Evolutionary conservation across 805 yeast genomes (phyloP), one percentile per base, ranked within the genome.

Genomic region (Sungouiozyma intestinalis): DNA sequence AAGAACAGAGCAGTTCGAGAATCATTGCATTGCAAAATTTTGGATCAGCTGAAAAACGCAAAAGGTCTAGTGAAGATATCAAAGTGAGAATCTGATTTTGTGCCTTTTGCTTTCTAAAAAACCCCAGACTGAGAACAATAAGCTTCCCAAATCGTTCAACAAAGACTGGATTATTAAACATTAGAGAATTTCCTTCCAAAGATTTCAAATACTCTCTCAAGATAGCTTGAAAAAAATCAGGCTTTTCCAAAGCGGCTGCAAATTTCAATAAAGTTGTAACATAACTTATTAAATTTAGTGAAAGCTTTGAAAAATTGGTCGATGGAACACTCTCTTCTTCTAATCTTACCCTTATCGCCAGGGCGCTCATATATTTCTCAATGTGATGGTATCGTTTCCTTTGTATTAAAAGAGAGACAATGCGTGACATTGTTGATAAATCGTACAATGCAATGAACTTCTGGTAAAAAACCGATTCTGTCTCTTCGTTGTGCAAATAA

Each of bases 31-130:
- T 48, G 16, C 48, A 52, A 31, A 59, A 59, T 17, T 34, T 40
- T 13, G 44, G 39, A 32, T 43, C 42, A 16, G 43, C 43, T 8
- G 31, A 31, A 14, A 47, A 32, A 3, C 45, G 39, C 4, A 45
- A 38, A 14, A 40, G 39, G n/a, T 49, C 46, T 2, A 55, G 21
- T 3, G 47, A 21, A 3, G 58, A 48, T 15, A 54, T 45, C 9
- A 52, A 20, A 15, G 46, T 39, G 17, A 60, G 50, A 18, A 53
- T 46, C 35, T 55, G 54, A 27, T 58, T 57, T n/a, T 54, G 57
- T 20, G 48, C 44, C 16, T 49, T 50, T n/a, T 48, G 46, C 8
- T 20, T 27, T 24, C 57, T 41, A 13, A 60, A 24, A 24, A 24
- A 24, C 6, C 11, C 9, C 11, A 24, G 11, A 38, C 16, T 24